phyloP scores from a whole-genome alignment of 1,284 basidiomycete species.

The Pseudozyma pruni region DNA sequence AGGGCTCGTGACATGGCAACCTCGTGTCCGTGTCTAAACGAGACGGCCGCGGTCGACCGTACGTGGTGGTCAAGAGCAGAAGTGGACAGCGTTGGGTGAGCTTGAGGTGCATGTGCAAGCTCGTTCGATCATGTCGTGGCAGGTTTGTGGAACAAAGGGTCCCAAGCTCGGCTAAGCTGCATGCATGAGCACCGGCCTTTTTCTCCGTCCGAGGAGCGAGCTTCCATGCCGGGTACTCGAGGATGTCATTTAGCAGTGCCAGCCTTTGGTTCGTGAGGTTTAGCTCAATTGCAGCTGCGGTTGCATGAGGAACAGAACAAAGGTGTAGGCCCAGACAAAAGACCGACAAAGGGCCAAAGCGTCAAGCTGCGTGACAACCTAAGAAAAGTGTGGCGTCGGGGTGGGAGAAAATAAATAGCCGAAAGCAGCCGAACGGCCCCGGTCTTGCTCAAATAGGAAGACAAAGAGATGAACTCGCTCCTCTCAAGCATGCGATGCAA shows the following conservation, averaged over 20 bases:
- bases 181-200: too few relatives aligned
- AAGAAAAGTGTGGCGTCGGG: not conserved
- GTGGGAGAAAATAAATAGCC: not conserved
- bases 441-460: too few relatives aligned
- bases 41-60: not conserved
- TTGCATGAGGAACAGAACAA: too few relatives aligned
- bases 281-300: too few relatives aligned
- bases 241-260: not conserved
- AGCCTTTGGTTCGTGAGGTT: too few relatives aligned
- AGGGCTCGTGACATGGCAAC: slow-evolving; percentile 10
- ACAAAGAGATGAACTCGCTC: not conserved
- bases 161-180: not conserved
- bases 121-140: too few relatives aligned
- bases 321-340: too few relatives aligned
- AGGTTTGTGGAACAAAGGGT: not conserved
- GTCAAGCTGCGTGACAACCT: not conserved
- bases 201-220: too few relatives aligned
- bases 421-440: not conserved
- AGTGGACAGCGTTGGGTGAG: not conserved
- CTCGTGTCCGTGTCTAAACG: not conserved
- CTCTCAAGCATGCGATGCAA: too few relatives aligned
- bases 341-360: not conserved
- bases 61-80: too few relatives aligned
- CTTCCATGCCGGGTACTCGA: not conserved
- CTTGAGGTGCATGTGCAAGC: not conserved